Conservation (phyloP, 768 basidiomycete genomes). For the Collybiopsis luxurians region DNA sequence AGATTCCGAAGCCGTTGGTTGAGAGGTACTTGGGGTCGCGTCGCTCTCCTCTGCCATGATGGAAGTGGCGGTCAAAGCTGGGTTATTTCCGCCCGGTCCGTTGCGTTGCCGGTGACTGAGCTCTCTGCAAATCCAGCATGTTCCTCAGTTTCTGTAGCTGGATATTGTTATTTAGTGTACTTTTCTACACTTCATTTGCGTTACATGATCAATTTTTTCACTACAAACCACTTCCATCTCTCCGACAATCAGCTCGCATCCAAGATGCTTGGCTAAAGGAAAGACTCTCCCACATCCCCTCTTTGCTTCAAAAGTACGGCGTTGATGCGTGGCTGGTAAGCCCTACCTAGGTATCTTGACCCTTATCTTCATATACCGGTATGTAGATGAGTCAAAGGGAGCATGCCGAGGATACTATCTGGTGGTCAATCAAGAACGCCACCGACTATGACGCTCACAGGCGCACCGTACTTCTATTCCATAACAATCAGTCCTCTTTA, state of each 20-base stretch:
- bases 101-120: background rate
- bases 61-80: background rate
- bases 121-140: background rate
- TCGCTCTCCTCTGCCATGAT: constrained; percentile 3
- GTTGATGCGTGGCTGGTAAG: constrained; percentile 43
- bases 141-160: background rate
- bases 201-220: background rate
- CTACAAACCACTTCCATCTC: constrained; percentile 34
- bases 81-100: background rate
- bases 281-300: constrained; percentile 39
- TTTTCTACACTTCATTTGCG: background rate
- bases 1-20: background rate
- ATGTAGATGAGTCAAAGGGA: constrained; percentile 44
- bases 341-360: background rate
- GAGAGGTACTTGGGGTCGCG: background rate
- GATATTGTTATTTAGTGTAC: background rate
- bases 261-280: constrained; percentile 39
- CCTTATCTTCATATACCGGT: constrained; percentile 1
- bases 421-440: constrained; percentile 48
- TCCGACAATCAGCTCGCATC: constrained; percentile 38
- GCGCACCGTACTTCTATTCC: constrained; percentile 48
- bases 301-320: constrained; percentile 38
- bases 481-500: constrained; percentile 37
- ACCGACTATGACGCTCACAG: constrained; percentile 47
- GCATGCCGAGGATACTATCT: constrained; percentile 53